A percentile compares a stretch with the other conserved stretches of the same genome.
Evolutionary conservation across 192 early-diverging fungal species (phyloP).

Genomic region (Entomortierella parvispora): DNA sequence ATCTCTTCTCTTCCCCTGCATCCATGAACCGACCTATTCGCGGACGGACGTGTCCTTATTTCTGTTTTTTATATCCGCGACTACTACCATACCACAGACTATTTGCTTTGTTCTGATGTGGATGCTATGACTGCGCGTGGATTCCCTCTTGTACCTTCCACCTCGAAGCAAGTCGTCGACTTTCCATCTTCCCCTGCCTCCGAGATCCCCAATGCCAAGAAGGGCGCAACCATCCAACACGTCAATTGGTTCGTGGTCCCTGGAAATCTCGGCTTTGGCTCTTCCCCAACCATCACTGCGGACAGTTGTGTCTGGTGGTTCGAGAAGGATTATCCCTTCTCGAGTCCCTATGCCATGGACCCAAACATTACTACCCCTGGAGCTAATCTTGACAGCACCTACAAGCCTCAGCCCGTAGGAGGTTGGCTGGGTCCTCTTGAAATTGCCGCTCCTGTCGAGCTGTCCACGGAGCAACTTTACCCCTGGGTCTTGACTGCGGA

Average conservation of each 20-base stretch:
- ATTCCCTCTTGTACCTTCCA: slow-evolving; percentile 26
- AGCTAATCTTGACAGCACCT: slow-evolving; percentile 46
- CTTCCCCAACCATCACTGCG: slow-evolving; percentile 31
- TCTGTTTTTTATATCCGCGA: too few relatives aligned
- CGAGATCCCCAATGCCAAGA: slow-evolving; percentile 48
- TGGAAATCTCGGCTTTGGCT: slow-evolving; percentile 23
- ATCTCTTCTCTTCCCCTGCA: slow-evolving; percentile 3
- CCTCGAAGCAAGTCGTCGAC: slow-evolving; percentile 28
- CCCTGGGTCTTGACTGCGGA: slow-evolving; percentile 45
- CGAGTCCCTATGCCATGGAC: slow-evolving; percentile 33
- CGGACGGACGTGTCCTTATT: too few relatives aligned
- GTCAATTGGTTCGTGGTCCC: slow-evolving; percentile 53
- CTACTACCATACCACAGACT: slow-evolving; percentile 50
- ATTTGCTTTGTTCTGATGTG: slow-evolving; percentile 61
- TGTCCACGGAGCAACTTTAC: slow-evolving; percentile 51
- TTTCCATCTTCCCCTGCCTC: slow-evolving; percentile 43
- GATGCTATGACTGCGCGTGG: slow-evolving; percentile 51
- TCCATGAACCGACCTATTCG: too few relatives aligned
- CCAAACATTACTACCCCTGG: slow-evolving; percentile 39
- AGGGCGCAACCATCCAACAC: slow-evolving; percentile 34
- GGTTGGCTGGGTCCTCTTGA: slow-evolving; percentile 58
- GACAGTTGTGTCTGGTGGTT: slow-evolving; percentile 58
- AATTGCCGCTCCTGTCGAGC: slow-evolving; percentile 30
- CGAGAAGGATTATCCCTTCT: slow-evolving; percentile 49
- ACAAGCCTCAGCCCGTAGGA: slow-evolving; percentile 51